Base-by-base conservation (phyloP, 1,139 yeast species). In the Lodderomyces metapsilosis region DNA sequence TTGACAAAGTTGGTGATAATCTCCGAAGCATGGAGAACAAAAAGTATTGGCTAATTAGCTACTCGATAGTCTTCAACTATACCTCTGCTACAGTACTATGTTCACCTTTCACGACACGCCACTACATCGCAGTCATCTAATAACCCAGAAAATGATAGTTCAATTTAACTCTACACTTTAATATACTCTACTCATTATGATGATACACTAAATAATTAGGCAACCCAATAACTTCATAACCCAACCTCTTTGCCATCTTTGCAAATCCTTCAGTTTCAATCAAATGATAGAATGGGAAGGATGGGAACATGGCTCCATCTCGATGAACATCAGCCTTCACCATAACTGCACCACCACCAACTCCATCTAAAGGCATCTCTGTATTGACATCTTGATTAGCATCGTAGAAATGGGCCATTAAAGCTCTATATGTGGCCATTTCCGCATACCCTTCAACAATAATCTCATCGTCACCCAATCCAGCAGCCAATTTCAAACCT, bases 301-400 rank as follows among this genome's bases (percentile, higher is more conserved):
- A 87, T 15, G 98, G 98, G 78, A 92, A 92, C 97, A 91, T 91
- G 43, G 98, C 98, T 40, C 98, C 98, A 61, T 92, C 98, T 61
- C 98, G 78, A 66, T 92, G 98, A 43, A 92, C 98, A 52, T 89
- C 97, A 8, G 98, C 96, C 61, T 91, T 88, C 27, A 92, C 98
- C 65, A 92, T 63, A 28, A 95, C 82, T 34, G 97, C 95, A 23
- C 98, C 96, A 46, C 92, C 98, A 43, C 98, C 98, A 45, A 92
- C 98, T 61, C 98, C 98, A 62, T 92, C 98, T 46, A 92, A 73
- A 30, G 80, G 78, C 85, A 91, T 84, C 58, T 80, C 85, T 4
- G 82, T 75, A 47, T 73, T 69, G 11, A 57, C 50, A 46, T 82
- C 83, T 17, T 84, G 92, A 6, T 71, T 68, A 5, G 81, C 66